Percentiles rank a stretch among this genome's conserved stretches.
These are phyloP conservation scores for Rhynchosporium graminicola DNA, from an alignment of 2,329 filamentous ascomycete species.

Conservation along the genomic window DNA sequence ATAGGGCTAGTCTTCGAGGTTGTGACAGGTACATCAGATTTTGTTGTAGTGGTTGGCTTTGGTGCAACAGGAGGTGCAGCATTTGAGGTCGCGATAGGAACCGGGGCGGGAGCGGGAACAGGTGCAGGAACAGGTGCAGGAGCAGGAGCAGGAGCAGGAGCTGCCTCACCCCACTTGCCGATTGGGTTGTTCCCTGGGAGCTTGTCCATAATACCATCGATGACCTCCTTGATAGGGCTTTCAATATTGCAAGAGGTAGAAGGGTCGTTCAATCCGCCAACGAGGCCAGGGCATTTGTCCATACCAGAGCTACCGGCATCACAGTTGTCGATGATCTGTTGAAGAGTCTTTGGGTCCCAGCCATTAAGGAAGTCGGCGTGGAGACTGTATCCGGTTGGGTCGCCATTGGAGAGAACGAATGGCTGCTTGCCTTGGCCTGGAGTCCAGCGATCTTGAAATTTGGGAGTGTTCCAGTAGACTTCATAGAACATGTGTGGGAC, in stretches of 20 bases:
- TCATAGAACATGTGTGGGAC: constrained; percentile 80
- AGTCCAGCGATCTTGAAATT: constrained; percentile 63
- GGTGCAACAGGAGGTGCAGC: constrained; percentile 5
- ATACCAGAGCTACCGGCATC: constrained; percentile 60
- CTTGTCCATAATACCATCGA: constrained; percentile 46
- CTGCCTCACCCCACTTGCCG: constrained; percentile 48
- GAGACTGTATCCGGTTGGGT: constrained; percentile 73
- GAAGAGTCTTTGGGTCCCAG: constrained; percentile 70
- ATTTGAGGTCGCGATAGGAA: constrained; percentile 16
- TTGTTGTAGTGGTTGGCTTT: constrained; percentile 12
- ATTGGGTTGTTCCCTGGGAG: constrained; percentile 59
- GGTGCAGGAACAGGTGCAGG: not conserved
- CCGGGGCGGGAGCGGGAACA: not conserved
- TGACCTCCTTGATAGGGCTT: constrained; percentile 49
- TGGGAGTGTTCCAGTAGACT: constrained; percentile 77
- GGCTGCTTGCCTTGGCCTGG: constrained; percentile 60
- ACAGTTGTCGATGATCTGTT: constrained; percentile 73
- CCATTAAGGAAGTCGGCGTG: constrained; percentile 80
- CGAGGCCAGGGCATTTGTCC: constrained; percentile 61
- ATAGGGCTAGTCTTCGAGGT: constrained; percentile 12
- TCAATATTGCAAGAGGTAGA: constrained; percentile 52
- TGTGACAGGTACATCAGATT: not conserved
- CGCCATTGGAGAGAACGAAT: constrained; percentile 81
- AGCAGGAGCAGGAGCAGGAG: constrained; percentile 19
- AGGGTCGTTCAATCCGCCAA: constrained; percentile 52